Evolutionary conservation across 139 green algal genomes (phyloP).

Genomic region (Closterium sp.): DNA sequence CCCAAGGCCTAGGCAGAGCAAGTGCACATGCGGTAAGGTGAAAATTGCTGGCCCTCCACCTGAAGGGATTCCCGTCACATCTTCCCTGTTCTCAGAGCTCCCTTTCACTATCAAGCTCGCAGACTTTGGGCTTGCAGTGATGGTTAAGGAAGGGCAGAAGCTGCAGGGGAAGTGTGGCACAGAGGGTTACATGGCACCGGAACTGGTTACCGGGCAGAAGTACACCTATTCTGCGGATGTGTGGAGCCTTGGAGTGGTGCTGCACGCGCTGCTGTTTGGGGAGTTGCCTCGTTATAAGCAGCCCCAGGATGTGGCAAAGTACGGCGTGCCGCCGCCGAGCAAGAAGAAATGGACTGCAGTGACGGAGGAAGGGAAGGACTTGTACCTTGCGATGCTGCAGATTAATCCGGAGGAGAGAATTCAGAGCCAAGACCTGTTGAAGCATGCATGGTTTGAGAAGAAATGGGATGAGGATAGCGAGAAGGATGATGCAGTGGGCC

Average conservation of each 20-base stretch:
- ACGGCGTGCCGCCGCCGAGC: neutral
- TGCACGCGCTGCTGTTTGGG: conserved; percentile 13
- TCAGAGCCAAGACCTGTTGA: neutral
- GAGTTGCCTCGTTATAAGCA: conserved; percentile 13
- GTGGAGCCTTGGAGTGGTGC: conserved; percentile 23
- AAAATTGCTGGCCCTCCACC: neutral
- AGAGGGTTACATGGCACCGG: conserved; percentile 20
- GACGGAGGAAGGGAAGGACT: neutral
- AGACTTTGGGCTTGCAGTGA: neutral
- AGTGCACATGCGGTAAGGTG: neutral
- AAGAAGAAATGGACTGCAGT: neutral
- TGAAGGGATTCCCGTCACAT: neutral
- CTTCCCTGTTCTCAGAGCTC: neutral
- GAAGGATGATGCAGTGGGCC: neutral
- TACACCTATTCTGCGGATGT: conserved; percentile 5
- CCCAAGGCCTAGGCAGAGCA: neutral
- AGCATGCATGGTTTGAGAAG: neutral
- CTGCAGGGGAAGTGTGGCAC: neutral
- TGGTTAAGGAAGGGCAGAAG: neutral
- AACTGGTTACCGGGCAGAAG: neutral
- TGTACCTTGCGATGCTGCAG: neutral
- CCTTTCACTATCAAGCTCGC: neutral
- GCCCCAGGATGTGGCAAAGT: neutral
- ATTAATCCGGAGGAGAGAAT: neutral
- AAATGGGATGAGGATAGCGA: neutral